Percentiles rank a stretch among this genome's conserved stretches.
Conservation (phyloP, 495 filamentous ascomycete genomes). For the Rhizodiscina lignyota region DNA sequence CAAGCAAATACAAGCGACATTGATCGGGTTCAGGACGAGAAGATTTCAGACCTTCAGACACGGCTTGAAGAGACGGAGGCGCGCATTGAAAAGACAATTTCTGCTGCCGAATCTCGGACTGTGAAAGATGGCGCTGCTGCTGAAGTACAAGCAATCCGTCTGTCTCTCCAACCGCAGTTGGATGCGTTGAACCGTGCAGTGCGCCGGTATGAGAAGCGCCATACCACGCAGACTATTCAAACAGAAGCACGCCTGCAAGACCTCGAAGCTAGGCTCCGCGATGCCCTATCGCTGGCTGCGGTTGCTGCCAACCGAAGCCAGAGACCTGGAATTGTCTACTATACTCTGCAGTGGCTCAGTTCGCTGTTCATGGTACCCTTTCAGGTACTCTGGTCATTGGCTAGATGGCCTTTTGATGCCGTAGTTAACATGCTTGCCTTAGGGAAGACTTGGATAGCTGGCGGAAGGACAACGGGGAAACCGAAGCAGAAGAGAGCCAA, state of each 20-base stretch:
- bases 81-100: slow-evolving; percentile 17
- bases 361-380: slow-evolving; percentile 10
- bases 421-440: too few relatives aligned
- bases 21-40: slow-evolving; percentile 27
- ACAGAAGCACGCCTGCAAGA: slow-evolving; percentile 58
- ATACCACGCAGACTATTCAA: slow-evolving; percentile 49
- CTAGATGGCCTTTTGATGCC: too few relatives aligned
- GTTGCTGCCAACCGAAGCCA: slow-evolving; percentile 39
- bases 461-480: too few relatives aligned
- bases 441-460: too few relatives aligned
- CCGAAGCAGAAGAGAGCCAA: too few relatives aligned
- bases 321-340: slow-evolving; percentile 12
- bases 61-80: slow-evolving; percentile 58
- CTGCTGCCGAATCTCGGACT: slow-evolving; percentile 3
- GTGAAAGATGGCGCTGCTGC: neutral
- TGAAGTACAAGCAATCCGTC: slow-evolving; percentile 30
- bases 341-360: slow-evolving; percentile 4
- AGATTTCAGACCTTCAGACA: slow-evolving; percentile 29
- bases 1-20: slow-evolving; percentile 27
- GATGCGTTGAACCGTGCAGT: slow-evolving; percentile 84
- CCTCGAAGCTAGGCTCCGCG: slow-evolving; percentile 51
- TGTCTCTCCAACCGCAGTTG: slow-evolving; percentile 57
- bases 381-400: slow-evolving; percentile 8
- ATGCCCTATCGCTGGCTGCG: slow-evolving; percentile 65
- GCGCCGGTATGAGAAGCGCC: slow-evolving; percentile 84